Evolutionary conservation across 148 eudicot genomes (phyloP).

Genomic region (Linanthus parryae): DNA sequence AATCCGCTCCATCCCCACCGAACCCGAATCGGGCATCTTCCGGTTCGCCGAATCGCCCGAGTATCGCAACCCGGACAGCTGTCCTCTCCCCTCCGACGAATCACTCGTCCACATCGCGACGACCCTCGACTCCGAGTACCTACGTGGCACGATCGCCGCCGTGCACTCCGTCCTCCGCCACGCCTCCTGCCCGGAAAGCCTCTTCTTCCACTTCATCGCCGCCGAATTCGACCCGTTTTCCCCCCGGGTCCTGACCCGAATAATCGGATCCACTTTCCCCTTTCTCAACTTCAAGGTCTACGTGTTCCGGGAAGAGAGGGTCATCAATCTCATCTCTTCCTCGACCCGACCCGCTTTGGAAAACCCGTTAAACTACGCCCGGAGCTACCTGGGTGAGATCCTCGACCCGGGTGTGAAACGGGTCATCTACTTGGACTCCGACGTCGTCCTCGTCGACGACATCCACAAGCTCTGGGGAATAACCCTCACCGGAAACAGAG

Average conservation of each 20-base stretch:
- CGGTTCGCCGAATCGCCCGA: constrained; percentile 74
- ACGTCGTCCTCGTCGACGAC: constrained; percentile 69
- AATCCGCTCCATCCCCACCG: constrained; percentile 1
- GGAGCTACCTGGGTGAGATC: constrained; percentile 73
- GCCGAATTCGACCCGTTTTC: constrained; percentile 71
- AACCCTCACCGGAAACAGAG: constrained; percentile 8
- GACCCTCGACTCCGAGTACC: constrained; percentile 77
- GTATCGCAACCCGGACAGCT: constrained; percentile 54
- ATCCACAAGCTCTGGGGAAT: constrained; percentile 59
- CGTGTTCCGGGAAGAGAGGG: constrained; percentile 61
- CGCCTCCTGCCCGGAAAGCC: constrained; percentile 70
- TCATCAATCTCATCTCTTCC: constrained; percentile 62
- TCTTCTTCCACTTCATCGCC: constrained; percentile 71
- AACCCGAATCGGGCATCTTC: constrained; percentile 1
- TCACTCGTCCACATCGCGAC: constrained; percentile 59
- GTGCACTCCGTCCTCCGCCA: constrained; percentile 83
- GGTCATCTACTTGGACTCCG: constrained; percentile 74
- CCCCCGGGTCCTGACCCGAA: constrained; percentile 55
- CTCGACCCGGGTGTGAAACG: constrained; percentile 61
- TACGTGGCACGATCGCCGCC: constrained; percentile 87
- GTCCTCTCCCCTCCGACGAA: constrained; percentile 25
- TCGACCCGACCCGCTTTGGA: constrained; percentile 66
- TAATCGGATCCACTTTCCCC: constrained; percentile 67
- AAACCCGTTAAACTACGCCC: constrained; percentile 78
- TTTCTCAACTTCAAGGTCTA: constrained; percentile 60